Conservation (phyloP, 164 flowering plant species). For the Kingdonia uniflora region DNA sequence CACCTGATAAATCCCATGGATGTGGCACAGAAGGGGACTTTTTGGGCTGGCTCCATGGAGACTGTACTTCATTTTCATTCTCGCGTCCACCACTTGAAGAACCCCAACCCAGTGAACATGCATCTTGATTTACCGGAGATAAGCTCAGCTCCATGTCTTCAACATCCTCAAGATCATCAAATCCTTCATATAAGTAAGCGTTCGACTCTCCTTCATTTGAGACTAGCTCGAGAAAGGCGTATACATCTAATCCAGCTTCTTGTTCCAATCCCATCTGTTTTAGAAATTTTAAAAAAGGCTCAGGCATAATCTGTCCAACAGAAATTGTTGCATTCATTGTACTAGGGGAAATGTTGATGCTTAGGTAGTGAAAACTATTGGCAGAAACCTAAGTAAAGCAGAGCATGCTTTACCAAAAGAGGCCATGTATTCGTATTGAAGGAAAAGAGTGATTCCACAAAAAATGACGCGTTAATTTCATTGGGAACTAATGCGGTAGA, state of each 20-base stretch:
- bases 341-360: too few relatives aligned
- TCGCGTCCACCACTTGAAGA: slow-evolving; percentile 4
- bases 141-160: slow-evolving; percentile 23
- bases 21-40: slow-evolving; percentile 1
- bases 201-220: slow-evolving; percentile 19
- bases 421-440: too few relatives aligned
- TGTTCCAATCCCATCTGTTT: slow-evolving; percentile 31
- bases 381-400: too few relatives aligned
- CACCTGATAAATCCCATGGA: too few relatives aligned
- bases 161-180: slow-evolving; percentile 53
- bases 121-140: slow-evolving; percentile 37
- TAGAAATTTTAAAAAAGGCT: not conserved
- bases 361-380: too few relatives aligned
- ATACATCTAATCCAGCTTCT: slow-evolving; percentile 42
- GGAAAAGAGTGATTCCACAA: not conserved
- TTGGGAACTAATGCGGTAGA: too few relatives aligned
- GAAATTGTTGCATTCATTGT: too few relatives aligned
- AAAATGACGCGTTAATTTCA: too few relatives aligned
- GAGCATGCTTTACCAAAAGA: too few relatives aligned
- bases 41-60: slow-evolving; percentile 6
- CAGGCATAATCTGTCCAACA: not conserved
- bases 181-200: slow-evolving; percentile 55
- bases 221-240: slow-evolving; percentile 65
- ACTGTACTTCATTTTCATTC: slow-evolving; percentile 5
- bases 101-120: slow-evolving; percentile 8